phyloP scores from a whole-genome alignment of 73 alveolate genomes.

The Paramecium pentaurelia region DNA sequence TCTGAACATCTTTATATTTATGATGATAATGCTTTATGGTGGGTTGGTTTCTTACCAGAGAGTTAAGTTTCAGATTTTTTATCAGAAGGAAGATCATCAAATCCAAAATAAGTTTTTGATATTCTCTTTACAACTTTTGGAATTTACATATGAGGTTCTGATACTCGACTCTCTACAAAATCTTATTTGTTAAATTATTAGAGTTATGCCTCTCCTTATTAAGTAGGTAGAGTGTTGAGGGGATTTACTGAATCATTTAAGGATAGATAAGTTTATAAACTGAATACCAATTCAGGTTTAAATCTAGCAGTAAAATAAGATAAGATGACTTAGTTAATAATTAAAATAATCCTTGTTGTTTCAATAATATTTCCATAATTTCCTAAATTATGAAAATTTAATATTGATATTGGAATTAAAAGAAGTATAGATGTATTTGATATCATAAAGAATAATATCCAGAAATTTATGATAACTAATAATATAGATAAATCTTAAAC shows the following conservation, averaged over 20 bases:
- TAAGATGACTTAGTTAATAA: not conserved
- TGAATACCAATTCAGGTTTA: not conserved
- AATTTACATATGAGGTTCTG: not conserved
- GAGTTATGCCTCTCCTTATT: not conserved
- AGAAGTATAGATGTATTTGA: not conserved
- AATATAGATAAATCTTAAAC: not conserved
- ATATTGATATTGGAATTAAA: not conserved
- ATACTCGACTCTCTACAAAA: not conserved
- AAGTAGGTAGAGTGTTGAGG: not conserved
- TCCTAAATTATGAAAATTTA: not conserved
- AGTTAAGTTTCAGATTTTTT: not conserved
- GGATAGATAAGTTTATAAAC: not conserved
- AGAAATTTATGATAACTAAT: not conserved
- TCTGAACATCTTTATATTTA: not conserved
- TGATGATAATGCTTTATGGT: not conserved
- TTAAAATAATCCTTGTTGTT: not conserved
- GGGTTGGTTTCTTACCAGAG: not conserved
- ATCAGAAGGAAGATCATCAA: not conserved
- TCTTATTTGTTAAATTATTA: not conserved
- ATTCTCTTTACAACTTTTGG: not conserved
- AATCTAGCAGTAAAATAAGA: not conserved
- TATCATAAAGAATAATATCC: not conserved
- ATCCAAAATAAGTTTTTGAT: not conserved
- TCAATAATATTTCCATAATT: not conserved
- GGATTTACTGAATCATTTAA: not conserved